Percentiles rank a stretch among this genome's conserved stretches.
Evolutionary conservation across 176 grass and related monocot genomes (phyloP).

Genomic region (Dendrocalamus sinicus): DNA sequence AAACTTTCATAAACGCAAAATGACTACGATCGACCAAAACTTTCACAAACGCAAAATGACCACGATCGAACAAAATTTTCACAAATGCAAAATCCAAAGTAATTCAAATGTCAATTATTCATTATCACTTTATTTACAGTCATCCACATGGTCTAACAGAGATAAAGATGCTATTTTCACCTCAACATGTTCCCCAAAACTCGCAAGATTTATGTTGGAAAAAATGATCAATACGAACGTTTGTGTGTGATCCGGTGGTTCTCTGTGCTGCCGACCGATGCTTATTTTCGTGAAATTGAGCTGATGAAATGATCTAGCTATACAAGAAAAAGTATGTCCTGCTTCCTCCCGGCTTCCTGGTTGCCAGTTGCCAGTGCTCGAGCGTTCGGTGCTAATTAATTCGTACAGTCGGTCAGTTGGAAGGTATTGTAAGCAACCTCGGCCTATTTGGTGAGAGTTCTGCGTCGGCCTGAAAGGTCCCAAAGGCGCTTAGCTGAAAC

Average conservation of each 20-base stretch:
- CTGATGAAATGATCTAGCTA: neutral
- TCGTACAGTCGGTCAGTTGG: neutral
- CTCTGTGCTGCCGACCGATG: slow-evolving; percentile 4
- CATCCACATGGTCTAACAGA: neutral
- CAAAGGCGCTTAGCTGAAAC: slow-evolving; percentile 14
- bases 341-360: neutral
- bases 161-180: slow-evolving; percentile 17
- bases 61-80: too few relatives aligned
- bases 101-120: too few relatives aligned
- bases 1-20: too few relatives aligned
- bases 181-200: slow-evolving; percentile 23
- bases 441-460: neutral
- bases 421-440: slow-evolving; percentile 4
- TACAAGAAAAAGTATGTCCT: neutral
- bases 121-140: too few relatives aligned
- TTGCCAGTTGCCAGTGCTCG: neutral
- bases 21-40: too few relatives aligned
- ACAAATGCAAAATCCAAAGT: too few relatives aligned
- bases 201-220: neutral
- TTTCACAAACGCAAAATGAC: too few relatives aligned
- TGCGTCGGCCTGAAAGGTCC: neutral
- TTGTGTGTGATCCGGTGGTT: slow-evolving; percentile 17
- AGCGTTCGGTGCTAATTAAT: neutral
- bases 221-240: neutral
- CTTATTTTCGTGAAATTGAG: neutral